phyloP scores from a whole-genome alignment of 441 rosid species.

The Aquilaria agallochum region DNA sequence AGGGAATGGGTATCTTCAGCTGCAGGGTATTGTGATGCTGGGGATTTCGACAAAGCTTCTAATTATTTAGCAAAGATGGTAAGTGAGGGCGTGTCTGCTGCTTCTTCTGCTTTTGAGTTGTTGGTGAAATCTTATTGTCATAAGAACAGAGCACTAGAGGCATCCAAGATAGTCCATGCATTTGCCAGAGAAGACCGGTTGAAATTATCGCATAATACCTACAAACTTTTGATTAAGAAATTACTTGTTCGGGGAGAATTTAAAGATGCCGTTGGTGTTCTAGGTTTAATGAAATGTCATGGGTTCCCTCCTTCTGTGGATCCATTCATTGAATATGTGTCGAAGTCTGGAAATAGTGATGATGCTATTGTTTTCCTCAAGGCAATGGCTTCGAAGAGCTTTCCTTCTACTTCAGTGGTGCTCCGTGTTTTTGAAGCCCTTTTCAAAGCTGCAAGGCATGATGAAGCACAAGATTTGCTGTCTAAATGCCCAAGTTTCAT shows the following conservation, averaged over 20 bases:
- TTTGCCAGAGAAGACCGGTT: constrained; percentile 32
- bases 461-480: constrained; percentile 71
- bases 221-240: constrained; percentile 51
- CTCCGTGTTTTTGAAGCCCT: constrained; percentile 58
- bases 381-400: constrained; percentile 58
- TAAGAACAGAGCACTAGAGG: constrained; percentile 54
- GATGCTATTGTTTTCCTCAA: constrained; percentile 62
- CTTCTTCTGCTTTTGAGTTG: constrained; percentile 49
- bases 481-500: constrained; percentile 59
- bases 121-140: constrained; percentile 60
- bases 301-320: constrained; percentile 74
- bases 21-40: constrained; percentile 66
- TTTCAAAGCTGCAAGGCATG: constrained; percentile 56
- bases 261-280: constrained; percentile 57
- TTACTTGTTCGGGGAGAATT: constrained; percentile 63
- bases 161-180: constrained; percentile 48
- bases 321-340: constrained; percentile 61
- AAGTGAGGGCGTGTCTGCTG: constrained; percentile 32
- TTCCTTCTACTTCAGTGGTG: constrained; percentile 71
- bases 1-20: constrained; percentile 56
- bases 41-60: constrained; percentile 61
- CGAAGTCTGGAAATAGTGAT: constrained; percentile 59
- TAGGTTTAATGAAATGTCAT: constrained; percentile 65
- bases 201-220: constrained; percentile 58
- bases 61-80: constrained; percentile 54